phyloP scores from a whole-genome alignment of 805 yeast genomes.

The Teunomyces kruisii region DNA sequence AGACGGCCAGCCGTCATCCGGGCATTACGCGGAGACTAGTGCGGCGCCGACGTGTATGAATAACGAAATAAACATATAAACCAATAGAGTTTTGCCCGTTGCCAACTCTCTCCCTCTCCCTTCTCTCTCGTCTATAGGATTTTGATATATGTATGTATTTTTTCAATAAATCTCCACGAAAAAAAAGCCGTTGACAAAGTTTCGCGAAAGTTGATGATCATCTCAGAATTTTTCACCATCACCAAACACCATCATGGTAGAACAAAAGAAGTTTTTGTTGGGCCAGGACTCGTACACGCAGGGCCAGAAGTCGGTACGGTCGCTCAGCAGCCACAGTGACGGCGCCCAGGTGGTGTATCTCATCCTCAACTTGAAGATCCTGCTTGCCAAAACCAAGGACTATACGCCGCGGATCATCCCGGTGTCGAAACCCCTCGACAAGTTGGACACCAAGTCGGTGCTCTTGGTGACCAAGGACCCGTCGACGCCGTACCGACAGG shows the following conservation, averaged over 20 bases:
- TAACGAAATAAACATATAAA: background rate
- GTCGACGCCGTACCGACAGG: conserved; percentile 51
- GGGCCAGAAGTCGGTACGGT: conserved; percentile 13
- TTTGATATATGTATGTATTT: background rate
- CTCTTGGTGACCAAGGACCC: conserved; percentile 76
- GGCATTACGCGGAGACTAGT: conserved; percentile 72
- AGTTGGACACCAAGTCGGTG: conserved; percentile 49
- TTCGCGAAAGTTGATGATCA: background rate
- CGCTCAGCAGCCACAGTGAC: conserved; percentile 16
- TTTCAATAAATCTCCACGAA: background rate
- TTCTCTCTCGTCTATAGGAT: too few relatives aligned
- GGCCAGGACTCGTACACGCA: conserved; percentile 15
- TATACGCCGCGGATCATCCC: conserved; percentile 61
- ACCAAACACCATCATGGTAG: too few relatives aligned
- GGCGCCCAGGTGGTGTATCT: conserved; percentile 35
- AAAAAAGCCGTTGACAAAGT: too few relatives aligned
- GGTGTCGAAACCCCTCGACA: conserved; percentile 50
- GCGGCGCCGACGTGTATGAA: too few relatives aligned
- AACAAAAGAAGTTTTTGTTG: conserved; percentile 16
- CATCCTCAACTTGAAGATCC: conserved; percentile 48
- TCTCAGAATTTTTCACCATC: background rate
- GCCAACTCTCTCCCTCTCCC: too few relatives aligned
- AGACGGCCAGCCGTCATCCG: conserved; percentile 87
- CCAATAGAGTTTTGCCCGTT: background rate
- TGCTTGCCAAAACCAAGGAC: conserved; percentile 46